Evolutionary conservation across 2,329 filamentous ascomycete species (phyloP), one percentile per base, ranked within the genome.

Genomic region (Xylaria digitata): DNA sequence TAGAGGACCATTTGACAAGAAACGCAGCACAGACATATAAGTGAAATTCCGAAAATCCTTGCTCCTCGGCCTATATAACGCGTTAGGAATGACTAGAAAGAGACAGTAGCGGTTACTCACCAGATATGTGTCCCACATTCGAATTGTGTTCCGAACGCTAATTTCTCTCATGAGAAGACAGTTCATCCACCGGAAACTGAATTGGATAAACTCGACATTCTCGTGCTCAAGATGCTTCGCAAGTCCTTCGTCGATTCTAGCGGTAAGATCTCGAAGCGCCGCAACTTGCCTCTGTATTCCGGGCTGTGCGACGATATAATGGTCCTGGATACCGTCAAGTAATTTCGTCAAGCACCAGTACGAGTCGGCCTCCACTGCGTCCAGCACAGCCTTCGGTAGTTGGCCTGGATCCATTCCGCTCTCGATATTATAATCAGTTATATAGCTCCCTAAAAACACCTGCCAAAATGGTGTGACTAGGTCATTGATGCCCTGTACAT

Each of bases 41-140:
- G 78, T 99, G 96, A 78, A 99, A 99, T 76, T 96, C 93, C 3
- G 95, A 97, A 81, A 99, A 99, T 55, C 96, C 96, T 82, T 97
- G 94, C 76, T 98, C 96, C 84, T 99, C 96, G 55, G 96, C 94
- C 95, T 98, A 72, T 17, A 43, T 19, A 42, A 11, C 26, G 21
- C 43, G 56, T 65, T 61, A 65, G 53, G 15, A 66, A 66, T 58
- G 68, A 71, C 11, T 45, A 32, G n/a, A 11, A 30, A 15, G 52
- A 23, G 13, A 43, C 32, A 17, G 62, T 34, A 8, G 30, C 6
- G 8, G 15, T 6, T 58, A 81, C 89, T 78, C 83, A 97, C 95
- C 82, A 99, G 87, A 82, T 99, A 99, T 30, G 96, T 99, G 80
- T 99, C 96, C 96, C 96, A 99, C 96, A 99, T 99, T 73, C 96